Evolutionary conservation across 495 filamentous ascomycete species (phyloP).

Genomic region (Daldinia bambusicola): DNA sequence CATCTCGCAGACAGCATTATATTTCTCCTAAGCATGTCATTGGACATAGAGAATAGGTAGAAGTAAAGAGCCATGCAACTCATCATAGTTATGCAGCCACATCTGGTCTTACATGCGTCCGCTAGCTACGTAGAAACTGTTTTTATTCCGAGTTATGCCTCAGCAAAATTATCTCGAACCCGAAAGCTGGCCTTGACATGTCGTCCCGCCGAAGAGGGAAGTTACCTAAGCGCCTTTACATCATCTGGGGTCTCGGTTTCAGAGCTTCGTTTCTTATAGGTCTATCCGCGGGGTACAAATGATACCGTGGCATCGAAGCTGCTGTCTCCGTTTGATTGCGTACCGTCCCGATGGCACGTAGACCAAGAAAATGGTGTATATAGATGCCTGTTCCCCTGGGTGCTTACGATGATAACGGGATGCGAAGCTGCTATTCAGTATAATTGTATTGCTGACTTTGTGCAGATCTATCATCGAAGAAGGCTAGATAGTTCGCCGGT

Average conservation of each 20-base stretch:
- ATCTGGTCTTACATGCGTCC: slow-evolving; percentile 11
- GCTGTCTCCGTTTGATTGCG: slow-evolving; percentile 1
- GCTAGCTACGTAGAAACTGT: background rate
- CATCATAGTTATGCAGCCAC: slow-evolving; percentile 10
- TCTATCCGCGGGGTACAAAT: slow-evolving; percentile 1
- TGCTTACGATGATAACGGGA: slow-evolving; percentile 14
- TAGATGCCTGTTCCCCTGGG: background rate
- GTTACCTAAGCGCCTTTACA: slow-evolving; percentile 26
- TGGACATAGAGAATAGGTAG: no score
- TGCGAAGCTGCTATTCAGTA: background rate
- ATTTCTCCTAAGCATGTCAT: slow-evolving; percentile 3
- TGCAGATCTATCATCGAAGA: background rate
- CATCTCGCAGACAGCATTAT: background rate
- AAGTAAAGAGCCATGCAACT: slow-evolving; percentile 13
- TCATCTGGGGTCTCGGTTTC: slow-evolving; percentile 16
- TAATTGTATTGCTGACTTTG: background rate
- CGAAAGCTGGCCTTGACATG: slow-evolving; percentile 1
- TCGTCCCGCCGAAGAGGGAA: slow-evolving; percentile 2
- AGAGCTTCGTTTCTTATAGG: background rate
- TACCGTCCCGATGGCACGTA: slow-evolving; percentile 15
- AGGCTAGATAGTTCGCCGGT: no score
- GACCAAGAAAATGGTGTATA: background rate
- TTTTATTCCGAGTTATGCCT: slow-evolving; percentile 2
- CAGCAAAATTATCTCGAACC: slow-evolving; percentile 1
- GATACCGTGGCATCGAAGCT: slow-evolving; percentile 16